phyloP scores from a whole-genome alignment of 2,329 filamentous ascomycete species.

The Bipolaris bicolor region DNA sequence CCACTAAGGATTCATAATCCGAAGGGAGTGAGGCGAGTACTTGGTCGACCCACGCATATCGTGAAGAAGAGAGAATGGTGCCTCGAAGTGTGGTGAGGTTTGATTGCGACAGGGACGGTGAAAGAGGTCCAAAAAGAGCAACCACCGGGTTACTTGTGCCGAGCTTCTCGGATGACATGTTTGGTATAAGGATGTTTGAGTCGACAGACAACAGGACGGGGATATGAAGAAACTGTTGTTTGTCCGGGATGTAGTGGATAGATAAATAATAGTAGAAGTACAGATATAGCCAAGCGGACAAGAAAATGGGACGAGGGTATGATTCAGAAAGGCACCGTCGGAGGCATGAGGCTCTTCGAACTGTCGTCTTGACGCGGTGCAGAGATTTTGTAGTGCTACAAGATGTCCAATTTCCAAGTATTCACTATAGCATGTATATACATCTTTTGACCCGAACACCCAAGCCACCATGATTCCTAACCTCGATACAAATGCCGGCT shows the following conservation, averaged over 20 bases:
- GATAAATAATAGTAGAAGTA: not conserved
- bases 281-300: not conserved
- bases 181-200: not conserved
- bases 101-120: not conserved
- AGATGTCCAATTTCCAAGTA: not conserved
- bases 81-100: not conserved
- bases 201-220: not conserved
- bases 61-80: not conserved
- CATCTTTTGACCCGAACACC: not conserved
- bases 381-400: not conserved
- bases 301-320: not conserved
- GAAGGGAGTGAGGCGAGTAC: not conserved
- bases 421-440: not conserved
- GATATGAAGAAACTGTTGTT: not conserved
- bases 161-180: not conserved
- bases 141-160: not conserved
- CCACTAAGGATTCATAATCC: not conserved
- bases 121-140: not conserved
- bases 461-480: not conserved
- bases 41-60: not conserved
- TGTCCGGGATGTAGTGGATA: not conserved
- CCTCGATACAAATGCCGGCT: not conserved
- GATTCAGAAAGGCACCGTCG: not conserved
- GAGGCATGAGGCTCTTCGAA: not conserved
- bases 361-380: not conserved